Base-by-base conservation (phyloP, 2,329 filamentous ascomycete genomes). In the Colletotrichum aenigma region DNA sequence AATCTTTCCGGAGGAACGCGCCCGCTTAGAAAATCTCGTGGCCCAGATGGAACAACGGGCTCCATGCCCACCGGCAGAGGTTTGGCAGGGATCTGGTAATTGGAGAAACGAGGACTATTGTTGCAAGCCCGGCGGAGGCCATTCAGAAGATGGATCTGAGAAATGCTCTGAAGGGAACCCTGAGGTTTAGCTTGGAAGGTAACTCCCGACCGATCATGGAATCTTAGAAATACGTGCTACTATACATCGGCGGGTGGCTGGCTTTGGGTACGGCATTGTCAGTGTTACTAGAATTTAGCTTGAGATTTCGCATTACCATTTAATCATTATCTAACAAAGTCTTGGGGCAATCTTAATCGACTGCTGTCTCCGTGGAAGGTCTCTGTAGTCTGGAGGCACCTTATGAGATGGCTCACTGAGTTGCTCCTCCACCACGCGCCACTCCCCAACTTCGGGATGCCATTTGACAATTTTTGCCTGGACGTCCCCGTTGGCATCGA, bases 401-500 rank as follows among this genome's bases (percentile, higher is more conserved):
- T 7, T 24, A 6, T 28, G 55, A 26, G 55, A 58, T 24, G 55
- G 26, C 24, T 58, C 13, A 16, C 6, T 1, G 15, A 58, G 26
- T 18, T 58, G 55, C 26, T 58, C 55, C 6, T 58, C 55, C 21
- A 58, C 55, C 1, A 58, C 43, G 4, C 36, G 32, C 71, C 71
- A 74, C 21, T 65, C n/a, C 3, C 66, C n/a, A 7, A 26, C 13
- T 3, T 24, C 16, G 3, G 72, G 48, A 28, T 75, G 36, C 72
- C 69, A 71, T 28, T 52, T 55, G 5, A 66, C 34, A 12, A 56
- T 60, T 7, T 16, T 12, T 26, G 28, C 69, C 61, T 3, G 61
- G 16, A 67, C 21, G 12, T 62, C 38, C 4, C 69, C 76, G 7
- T 75, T 68, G 32, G 85, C 84, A 73, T 85, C 84, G 75, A 86